Percentiles rank a stretch among this genome's conserved stretches.
These are phyloP conservation scores for Backusella australiensis DNA, from an alignment of 192 early-diverging fungal genomes.

Conservation along the genomic window DNA sequence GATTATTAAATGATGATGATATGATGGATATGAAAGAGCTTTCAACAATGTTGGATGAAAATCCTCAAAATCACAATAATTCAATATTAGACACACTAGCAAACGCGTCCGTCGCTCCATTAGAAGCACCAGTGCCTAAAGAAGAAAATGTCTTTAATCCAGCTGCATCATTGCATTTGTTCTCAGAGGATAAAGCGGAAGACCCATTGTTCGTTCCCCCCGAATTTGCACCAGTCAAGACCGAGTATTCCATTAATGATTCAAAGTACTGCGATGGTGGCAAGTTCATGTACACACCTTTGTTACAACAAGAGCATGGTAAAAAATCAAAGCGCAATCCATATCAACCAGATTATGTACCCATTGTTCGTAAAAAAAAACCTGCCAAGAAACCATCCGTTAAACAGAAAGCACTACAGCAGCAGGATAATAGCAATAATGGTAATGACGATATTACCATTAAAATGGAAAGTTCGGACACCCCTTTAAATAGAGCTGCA, in stretches of 20 bases:
- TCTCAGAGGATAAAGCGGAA: neutral
- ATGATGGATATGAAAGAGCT: conserved; percentile 1
- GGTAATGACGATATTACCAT: neutral
- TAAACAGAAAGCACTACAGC: neutral
- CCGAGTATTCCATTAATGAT: conserved; percentile 26
- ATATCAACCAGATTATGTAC: conserved; percentile 38
- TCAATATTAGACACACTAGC: neutral
- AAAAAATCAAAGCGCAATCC: conserved; percentile 11
- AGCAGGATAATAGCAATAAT: neutral
- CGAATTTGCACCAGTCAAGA: conserved; percentile 29
- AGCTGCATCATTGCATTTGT: neutral
- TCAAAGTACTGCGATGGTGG: conserved; percentile 40
- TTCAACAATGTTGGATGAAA: neutral
- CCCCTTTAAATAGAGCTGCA: neutral
- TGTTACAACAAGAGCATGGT: neutral
- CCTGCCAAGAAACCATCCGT: neutral
- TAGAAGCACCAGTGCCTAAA: neutral
- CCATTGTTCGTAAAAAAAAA: conserved; percentile 22
- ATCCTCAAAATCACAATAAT: neutral
- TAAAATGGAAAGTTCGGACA: neutral
- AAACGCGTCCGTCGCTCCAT: neutral
- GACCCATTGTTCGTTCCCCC: conserved; percentile 26
- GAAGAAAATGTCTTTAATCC: neutral
- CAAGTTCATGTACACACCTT: conserved; percentile 33
- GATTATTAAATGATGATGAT: neutral